Percentiles rank a stretch among this genome's conserved stretches.
phyloP scores from a whole-genome alignment of 768 basidiomycete genomes.

The Solioccasus polychromus region DNA sequence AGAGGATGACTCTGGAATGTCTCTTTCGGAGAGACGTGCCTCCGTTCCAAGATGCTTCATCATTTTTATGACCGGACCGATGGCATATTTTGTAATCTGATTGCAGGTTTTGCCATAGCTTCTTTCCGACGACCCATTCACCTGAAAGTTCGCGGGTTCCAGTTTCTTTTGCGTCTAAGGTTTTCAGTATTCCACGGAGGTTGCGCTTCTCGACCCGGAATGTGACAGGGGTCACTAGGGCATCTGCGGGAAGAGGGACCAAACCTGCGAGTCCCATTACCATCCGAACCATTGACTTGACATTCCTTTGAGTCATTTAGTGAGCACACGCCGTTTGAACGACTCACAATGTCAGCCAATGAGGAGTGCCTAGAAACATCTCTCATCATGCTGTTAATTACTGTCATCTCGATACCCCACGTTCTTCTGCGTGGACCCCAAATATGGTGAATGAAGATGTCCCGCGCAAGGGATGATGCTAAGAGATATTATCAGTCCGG shows the following conservation, averaged over 20 bases:
- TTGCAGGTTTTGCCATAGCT: conserved; percentile 85
- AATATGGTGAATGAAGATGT: conserved; percentile 74
- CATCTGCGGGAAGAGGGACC: conserved; percentile 86
- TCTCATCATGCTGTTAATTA: conserved; percentile 81
- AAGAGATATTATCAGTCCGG: not conserved
- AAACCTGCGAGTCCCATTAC: conserved; percentile 79
- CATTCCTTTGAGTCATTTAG: conserved; percentile 1
- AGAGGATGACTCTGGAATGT: conserved; percentile 83
- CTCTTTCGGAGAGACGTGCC: conserved; percentile 32
- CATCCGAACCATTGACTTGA: conserved; percentile 47
- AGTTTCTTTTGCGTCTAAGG: conserved; percentile 70
- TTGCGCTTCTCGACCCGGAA: conserved; percentile 74
- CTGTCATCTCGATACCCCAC: conserved; percentile 95
- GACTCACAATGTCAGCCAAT: conserved; percentile 75
- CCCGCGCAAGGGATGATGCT: conserved; percentile 47
- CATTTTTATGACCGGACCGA: conserved; percentile 20
- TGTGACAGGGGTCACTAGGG: conserved; percentile 91
- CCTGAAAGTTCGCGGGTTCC: conserved; percentile 82
- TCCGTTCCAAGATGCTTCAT: conserved; percentile 18
- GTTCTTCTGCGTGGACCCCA: conserved; percentile 86
- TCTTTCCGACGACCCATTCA: conserved; percentile 96
- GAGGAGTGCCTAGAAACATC: conserved; percentile 78
- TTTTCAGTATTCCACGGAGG: conserved; percentile 76
- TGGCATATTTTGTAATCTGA: conserved; percentile 67
- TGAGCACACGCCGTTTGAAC: not conserved